Evolutionary conservation across 2,329 filamentous ascomycete genomes (phyloP).

Genomic region (Fusarium napiforme): DNA sequence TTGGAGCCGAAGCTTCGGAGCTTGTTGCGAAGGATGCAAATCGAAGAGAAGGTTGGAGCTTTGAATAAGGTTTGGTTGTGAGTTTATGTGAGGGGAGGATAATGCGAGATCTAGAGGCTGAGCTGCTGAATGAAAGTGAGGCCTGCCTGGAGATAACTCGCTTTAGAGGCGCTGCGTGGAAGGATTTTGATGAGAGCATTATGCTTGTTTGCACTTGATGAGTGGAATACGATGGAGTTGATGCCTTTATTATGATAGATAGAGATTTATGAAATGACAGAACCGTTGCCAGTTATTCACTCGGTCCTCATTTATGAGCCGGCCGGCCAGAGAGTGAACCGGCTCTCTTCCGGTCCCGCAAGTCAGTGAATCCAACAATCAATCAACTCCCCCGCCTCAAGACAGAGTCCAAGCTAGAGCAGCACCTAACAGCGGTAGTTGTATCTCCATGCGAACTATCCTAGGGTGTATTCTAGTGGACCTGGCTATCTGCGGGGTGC

Average conservation of each 20-base stretch:
- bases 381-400: conserved; percentile 16
- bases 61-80: not conserved
- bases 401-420: conserved; percentile 13
- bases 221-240: not conserved
- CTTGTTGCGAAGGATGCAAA: conserved; percentile 37
- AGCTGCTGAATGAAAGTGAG: conserved; percentile 29
- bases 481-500: conserved; percentile 22
- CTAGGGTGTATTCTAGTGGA: conserved; percentile 4
- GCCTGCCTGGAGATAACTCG: conserved; percentile 18
- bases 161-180: conserved; percentile 23
- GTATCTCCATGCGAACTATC: not conserved
- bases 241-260: not conserved
- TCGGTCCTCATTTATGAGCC: conserved; percentile 3
- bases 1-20: conserved; percentile 14
- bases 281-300: not conserved
- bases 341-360: conserved; percentile 9
- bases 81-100: conserved; percentile 1
- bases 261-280: not conserved
- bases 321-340: not conserved
- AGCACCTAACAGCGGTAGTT: not conserved
- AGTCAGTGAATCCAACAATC: conserved; percentile 18
- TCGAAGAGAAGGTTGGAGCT: not conserved
- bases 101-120: not conserved
- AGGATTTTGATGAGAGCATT: conserved; percentile 26
- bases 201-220: not conserved